Base-by-base conservation (phyloP, 2,329 filamentous ascomycete genomes). In the Cercospora nicotianae region DNA sequence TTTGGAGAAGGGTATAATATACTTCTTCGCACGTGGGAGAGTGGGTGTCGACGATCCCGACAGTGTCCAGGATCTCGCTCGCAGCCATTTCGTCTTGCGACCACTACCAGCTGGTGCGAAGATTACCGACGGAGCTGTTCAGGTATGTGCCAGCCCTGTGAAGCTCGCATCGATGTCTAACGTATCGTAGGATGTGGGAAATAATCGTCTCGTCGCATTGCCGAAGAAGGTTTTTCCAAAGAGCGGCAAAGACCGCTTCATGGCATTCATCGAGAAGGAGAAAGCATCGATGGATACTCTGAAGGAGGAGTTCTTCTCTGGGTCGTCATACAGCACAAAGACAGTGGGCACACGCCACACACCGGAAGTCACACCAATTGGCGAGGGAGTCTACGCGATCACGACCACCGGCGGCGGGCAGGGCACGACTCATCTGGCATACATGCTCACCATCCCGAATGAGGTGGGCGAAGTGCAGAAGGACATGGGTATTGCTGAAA, bases 1-100 rank as follows among this genome's bases (percentile, higher is more conserved):
- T 26, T 84, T 96, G 2, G 93, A 97, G 76, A 96, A 95, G 75
- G 93, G 93, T 3, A 86, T 95, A 73, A 89, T 97, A 72, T 96
- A 96, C 83, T 96, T 96, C 84, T 96, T 96, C 83, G 90, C 91
- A 74, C 89, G 93, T 18, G 88, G 89, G 7, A 89, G 92, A 12
- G 91, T 97, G 42, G 87, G 88, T 61, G 85, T 91, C 28, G 87
- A 92, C 4, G 85, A 91, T 6, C 89, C 92, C 0, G 85, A 89
- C 18, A 84, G 86, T 57, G 83, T 94, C 1, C 80, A 86, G 48
- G 93, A 97, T 63, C 86, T 96, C 60, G 88, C 91, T 51, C 89
- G 92, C 60, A 93, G 86, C 70, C 94, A 90, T 81, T 89, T 97
- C 74, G 85, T 96, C 13, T 85, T 97, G 3, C 87, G 91, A 0